Evolutionary conservation across 441 rosid species (phyloP), one percentile per base, ranked within the genome.

Genomic region (Euphorbia celastroides): DNA sequence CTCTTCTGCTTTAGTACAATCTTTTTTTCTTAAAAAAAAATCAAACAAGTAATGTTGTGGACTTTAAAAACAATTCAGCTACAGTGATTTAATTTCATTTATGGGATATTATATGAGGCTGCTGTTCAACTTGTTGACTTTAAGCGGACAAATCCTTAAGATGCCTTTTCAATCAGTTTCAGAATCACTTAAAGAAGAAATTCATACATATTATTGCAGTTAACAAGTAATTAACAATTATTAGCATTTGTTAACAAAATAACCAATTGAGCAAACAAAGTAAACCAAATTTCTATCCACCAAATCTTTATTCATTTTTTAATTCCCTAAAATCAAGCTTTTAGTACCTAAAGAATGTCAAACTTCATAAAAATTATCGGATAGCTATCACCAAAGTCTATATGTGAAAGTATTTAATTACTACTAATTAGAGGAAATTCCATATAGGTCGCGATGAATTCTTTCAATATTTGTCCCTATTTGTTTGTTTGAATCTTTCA

Each of bases 301-400:
- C 60, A 26, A 56, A 25, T 23, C 60, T 13, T 50, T 0, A n/a
- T n/a, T n/a, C n/a, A n/a, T n/a, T n/a, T n/a, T n/a, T 19, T 13
- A 2, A 5, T 22, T 26, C 26, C 11, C 27, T 19, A 0, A 6
- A 12, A n/a, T 28, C 5, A 3, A 31, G 28, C 20, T 61, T 41
- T 25, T 36, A 58, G 19, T 11, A 41, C 2, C 14, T 57, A 41
- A 36, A n/a, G 65, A 42, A 62, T 62, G 65, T 62, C 51, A 62
- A n/a, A n/a, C n/a, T n/a, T 20, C 26, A 17, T n/a, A n/a, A n/a
- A n/a, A n/a, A 30, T 31, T 23, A 5, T 61, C 41, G 28, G 17
- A 22, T 38, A 19, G 22, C 23, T 30, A 30, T 9, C 41, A 58
- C 13, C 11, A 14, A 10, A 58, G 1, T 7, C 5, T 7, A n/a